Evolutionary conservation across 495 filamentous ascomycete species (phyloP), one percentile per base, ranked within the genome.

Genomic region (Neurospora sp.): DNA sequence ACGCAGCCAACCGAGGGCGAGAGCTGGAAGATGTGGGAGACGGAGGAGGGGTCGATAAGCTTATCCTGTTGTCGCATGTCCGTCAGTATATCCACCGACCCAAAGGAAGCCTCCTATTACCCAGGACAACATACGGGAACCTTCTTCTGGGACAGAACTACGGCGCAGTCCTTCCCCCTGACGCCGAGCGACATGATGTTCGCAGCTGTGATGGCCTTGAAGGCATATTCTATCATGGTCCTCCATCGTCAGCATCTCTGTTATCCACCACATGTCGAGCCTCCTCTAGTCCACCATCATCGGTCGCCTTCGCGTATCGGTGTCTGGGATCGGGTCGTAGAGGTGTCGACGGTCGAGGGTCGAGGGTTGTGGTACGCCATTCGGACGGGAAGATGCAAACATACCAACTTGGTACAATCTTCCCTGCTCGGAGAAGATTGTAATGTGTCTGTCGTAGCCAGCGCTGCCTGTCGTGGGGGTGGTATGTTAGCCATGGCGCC

Each of bases 371-470:
- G 16, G 40, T 69, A 31, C 5, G 27, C 23, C n/a, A n/a, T 8
- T 54, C 37, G 70, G 35, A 3, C 1, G 11, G 70, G 38, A 39
- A 11, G 31, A 66, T 4, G 23, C 27, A 66, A 35, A 92, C 94
- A 78, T 88, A 99, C 96, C 96, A 81, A 99, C 96, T 97, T 99
- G 96, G 84, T 98, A 99, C 82, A 99, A 86, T 83, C 96, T 89
- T 79, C 96, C 96, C 82, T 97, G 93, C 83, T 99, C 96, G 48
- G 96, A 98, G 88, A 99, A 99, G 89, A 99, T 98, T 79, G 96
- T 99, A 78, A 99, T 98, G 82, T 99, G 96, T 87, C 96, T 89
- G 84, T 99, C 96, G 86, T 94, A 98, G 75, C 93, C 94, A 81
- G 95, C 94, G 87, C 92, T 96, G 85, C 93, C 94, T 97, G 79